Conservation (phyloP, 1,284 basidiomycete species). For the Tremellales sp. region DNA sequence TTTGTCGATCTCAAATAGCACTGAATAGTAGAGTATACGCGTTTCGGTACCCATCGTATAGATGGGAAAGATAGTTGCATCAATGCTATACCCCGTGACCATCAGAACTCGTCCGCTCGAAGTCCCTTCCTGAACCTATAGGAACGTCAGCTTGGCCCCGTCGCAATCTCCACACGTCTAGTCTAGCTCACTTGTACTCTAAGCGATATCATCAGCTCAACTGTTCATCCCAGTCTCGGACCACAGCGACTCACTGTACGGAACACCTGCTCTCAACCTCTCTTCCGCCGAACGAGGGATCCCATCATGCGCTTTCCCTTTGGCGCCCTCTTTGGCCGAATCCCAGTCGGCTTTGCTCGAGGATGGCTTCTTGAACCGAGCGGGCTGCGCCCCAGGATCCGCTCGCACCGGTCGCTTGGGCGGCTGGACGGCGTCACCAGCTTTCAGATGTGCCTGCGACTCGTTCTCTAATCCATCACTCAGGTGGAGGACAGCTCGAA, state of each 20-base stretch:
- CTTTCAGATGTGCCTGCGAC: slow-evolving; percentile 9
- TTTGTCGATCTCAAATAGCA: too few species aligned
- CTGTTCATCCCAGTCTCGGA: neutral
- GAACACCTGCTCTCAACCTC: slow-evolving; percentile 38
- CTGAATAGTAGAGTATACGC: too few species aligned
- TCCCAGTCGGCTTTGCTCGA: slow-evolving; percentile 18
- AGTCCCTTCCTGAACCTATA: slow-evolving; percentile 41
- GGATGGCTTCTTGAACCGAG: slow-evolving; percentile 14
- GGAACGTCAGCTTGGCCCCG: neutral
- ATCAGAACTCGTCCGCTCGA: slow-evolving; percentile 42
- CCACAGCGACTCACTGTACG: slow-evolving; percentile 43
- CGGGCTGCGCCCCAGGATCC: slow-evolving; percentile 25
- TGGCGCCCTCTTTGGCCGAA: slow-evolving; percentile 14
- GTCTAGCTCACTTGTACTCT: slow-evolving; percentile 39
- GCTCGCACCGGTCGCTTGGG: slow-evolving; percentile 19
- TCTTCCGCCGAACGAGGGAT: slow-evolving; percentile 33
- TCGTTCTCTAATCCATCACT: too few species aligned
- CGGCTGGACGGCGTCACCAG: slow-evolving; percentile 24
- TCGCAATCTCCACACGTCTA: neutral
- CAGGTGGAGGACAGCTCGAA: too few species aligned
- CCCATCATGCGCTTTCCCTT: slow-evolving; percentile 18
- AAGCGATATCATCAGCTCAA: neutral
- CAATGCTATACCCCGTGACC: too few species aligned
- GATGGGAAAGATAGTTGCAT: too few species aligned
- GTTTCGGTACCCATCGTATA: too few species aligned